A percentile compares a stretch with the other conserved stretches of the same genome.
phyloP scores from a whole-genome alignment of 176 grass and related monocot species.

The Otatea glauca region DNA sequence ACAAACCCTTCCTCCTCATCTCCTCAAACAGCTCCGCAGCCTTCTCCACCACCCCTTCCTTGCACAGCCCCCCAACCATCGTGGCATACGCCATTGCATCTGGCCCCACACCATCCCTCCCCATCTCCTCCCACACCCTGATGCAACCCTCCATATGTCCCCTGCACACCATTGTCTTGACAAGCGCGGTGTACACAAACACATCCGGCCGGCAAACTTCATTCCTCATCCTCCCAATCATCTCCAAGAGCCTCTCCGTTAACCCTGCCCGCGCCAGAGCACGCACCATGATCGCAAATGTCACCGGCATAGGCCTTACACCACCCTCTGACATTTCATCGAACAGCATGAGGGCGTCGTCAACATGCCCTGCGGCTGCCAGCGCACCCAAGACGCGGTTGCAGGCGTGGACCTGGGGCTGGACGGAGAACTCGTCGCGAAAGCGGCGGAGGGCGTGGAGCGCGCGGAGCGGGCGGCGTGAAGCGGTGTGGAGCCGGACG shows the following conservation, averaged over 20 bases:
- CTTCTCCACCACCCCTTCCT: conserved; percentile 63
- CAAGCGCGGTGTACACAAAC: conserved; percentile 78
- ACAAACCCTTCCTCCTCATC: conserved; percentile 71
- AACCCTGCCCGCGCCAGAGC: conserved; percentile 52
- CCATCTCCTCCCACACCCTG: conserved; percentile 87
- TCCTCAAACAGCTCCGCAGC: conserved; percentile 58
- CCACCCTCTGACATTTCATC: conserved; percentile 62
- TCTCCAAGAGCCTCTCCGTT: conserved; percentile 55
- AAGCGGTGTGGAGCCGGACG: conserved; percentile 68
- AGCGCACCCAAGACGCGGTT: conserved; percentile 75
- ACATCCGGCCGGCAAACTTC: conserved; percentile 71
- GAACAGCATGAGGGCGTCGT: conserved; percentile 63
- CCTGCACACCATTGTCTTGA: conserved; percentile 68
- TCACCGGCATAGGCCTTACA: conserved; percentile 59
- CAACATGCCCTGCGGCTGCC: conserved; percentile 53
- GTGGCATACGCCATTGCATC: conserved; percentile 76
- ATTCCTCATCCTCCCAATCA: conserved; percentile 62
- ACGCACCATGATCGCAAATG: conserved; percentile 75
- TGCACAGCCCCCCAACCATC: conserved; percentile 68
- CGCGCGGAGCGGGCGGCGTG: conserved; percentile 60
- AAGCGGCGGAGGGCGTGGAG: conserved; percentile 72
- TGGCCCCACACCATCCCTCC: conserved; percentile 59
- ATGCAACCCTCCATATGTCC: conserved; percentile 79
- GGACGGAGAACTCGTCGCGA: conserved; percentile 62
- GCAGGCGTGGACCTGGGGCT: conserved; percentile 66